Conservation (phyloP, 139 green algal genomes). For the Picochlorum sp. region DNA sequence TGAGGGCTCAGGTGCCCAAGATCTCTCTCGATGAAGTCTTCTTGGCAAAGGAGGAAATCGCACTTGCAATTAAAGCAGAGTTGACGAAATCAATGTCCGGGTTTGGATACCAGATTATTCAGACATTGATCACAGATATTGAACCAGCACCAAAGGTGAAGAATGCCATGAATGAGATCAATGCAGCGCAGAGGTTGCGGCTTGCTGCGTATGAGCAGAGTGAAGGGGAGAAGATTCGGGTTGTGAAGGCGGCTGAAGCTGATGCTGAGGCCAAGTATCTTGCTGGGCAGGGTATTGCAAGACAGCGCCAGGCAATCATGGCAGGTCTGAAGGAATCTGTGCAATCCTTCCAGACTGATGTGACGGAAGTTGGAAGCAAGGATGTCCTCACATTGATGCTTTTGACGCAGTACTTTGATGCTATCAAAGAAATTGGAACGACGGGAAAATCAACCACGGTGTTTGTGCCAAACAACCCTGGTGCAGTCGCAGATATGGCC, state of each 20-base stretch:
- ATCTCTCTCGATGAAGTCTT: constrained; percentile 59
- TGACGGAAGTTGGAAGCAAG: constrained; percentile 41
- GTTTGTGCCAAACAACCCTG: constrained; percentile 61
- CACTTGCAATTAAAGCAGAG: constrained; percentile 54
- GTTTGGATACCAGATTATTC: constrained; percentile 86
- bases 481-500: constrained; percentile 50
- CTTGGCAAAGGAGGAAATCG: constrained; percentile 83
- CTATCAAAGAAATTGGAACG: constrained; percentile 62
- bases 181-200: constrained; percentile 46
- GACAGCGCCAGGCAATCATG: constrained; percentile 83
- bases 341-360: constrained; percentile 52
- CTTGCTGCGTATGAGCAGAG: constrained; percentile 59
- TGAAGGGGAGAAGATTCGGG: constrained; percentile 73
- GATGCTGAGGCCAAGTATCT: constrained; percentile 94
- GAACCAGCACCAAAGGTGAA: constrained; percentile 64
- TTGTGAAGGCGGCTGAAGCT: constrained; percentile 85
- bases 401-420: constrained; percentile 91
- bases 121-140: constrained; percentile 80
- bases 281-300: constrained; percentile 60
- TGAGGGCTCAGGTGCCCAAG: constrained; percentile 53
- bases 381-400: constrained; percentile 75
- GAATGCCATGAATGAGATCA: constrained; percentile 84
- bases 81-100: constrained; percentile 27
- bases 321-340: constrained; percentile 84
- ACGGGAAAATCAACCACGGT: constrained; percentile 46